These are phyloP conservation scores for Cladosporium velox DNA, from an alignment of 2,329 filamentous ascomycete genomes.

Conservation along the genomic window DNA sequence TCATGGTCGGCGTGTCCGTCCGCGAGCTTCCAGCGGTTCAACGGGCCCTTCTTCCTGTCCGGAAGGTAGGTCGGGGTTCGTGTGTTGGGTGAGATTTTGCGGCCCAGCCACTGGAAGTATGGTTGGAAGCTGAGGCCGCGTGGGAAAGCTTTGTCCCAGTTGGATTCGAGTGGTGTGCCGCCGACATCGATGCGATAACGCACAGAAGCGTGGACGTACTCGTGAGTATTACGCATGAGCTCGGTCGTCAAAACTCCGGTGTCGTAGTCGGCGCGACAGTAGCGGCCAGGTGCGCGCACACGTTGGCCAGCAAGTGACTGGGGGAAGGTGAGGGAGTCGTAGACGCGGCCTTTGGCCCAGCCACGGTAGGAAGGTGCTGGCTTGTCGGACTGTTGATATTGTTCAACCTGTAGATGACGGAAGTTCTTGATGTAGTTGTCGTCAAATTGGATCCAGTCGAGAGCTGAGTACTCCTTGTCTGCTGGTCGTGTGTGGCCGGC, in stretches of 20 bases:
- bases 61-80: constrained; percentile 28
- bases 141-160: constrained; percentile 27
- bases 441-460: constrained; percentile 41
- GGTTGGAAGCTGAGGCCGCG: constrained; percentile 27
- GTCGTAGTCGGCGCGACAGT: constrained; percentile 34
- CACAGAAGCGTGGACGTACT: constrained; percentile 40
- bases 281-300: constrained; percentile 35
- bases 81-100: constrained; percentile 25
- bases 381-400: constrained; percentile 26
- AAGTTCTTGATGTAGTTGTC: constrained; percentile 35
- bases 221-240: constrained; percentile 36
- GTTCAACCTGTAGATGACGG: constrained; percentile 31
- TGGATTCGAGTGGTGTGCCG: constrained; percentile 34
- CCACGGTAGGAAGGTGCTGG: constrained; percentile 26
- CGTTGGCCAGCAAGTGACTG: constrained; percentile 34
- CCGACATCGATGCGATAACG: constrained; percentile 38
- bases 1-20: constrained; percentile 32
- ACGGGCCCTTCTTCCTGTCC: constrained; percentile 28
- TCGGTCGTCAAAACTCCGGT: constrained; percentile 28
- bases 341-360: constrained; percentile 39
- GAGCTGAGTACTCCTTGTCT: constrained; percentile 28
- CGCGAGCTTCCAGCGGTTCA: constrained; percentile 36
- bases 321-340: constrained; percentile 39
- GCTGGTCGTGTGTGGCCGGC: constrained; percentile 33
- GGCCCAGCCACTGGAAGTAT: constrained; percentile 24